These are phyloP conservation scores for Copromyces sp. DNA, from an alignment of 495 filamentous ascomycete genomes.

Conservation along the genomic window DNA sequence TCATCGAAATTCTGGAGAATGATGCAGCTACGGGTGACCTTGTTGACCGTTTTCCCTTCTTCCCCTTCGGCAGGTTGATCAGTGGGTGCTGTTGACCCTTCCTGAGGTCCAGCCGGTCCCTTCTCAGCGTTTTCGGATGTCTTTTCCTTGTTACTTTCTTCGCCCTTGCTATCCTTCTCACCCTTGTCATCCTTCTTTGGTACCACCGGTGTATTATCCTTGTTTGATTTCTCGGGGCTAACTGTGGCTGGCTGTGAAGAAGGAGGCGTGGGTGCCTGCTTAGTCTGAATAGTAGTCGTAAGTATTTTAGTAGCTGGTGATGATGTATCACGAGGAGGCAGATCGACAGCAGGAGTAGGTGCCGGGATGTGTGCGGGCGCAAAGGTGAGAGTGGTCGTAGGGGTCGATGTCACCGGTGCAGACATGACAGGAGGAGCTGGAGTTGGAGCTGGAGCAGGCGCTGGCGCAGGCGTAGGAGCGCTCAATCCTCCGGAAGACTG, in stretches of 20 bases:
- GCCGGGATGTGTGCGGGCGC: not conserved
- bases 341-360: not conserved
- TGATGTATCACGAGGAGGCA: not conserved
- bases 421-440: not conserved
- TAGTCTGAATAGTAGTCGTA: not conserved
- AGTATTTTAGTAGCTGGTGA: slow-evolving; percentile 6
- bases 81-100: slow-evolving; percentile 2
- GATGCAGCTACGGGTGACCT: slow-evolving; percentile 40
- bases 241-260: not conserved
- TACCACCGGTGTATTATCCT: not conserved
- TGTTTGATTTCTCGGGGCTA: not conserved
- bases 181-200: not conserved
- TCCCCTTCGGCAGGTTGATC: slow-evolving; percentile 17
- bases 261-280: slow-evolving; percentile 1
- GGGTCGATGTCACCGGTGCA: slow-evolving; percentile 3
- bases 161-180: not conserved
- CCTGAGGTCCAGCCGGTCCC: slow-evolving; percentile 13
- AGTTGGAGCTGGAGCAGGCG: not conserved
- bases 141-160: not conserved
- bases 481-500: not conserved
- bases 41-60: slow-evolving; percentile 2
- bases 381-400: not conserved
- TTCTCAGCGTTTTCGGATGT: not conserved
- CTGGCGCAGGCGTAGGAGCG: not conserved
- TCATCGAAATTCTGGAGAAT: slow-evolving; percentile 50